A percentile compares a stretch with the other conserved stretches of the same genome.
phyloP scores from a whole-genome alignment of 176 grass and related monocot species.

The Miscanthus lutarioriparius region DNA sequence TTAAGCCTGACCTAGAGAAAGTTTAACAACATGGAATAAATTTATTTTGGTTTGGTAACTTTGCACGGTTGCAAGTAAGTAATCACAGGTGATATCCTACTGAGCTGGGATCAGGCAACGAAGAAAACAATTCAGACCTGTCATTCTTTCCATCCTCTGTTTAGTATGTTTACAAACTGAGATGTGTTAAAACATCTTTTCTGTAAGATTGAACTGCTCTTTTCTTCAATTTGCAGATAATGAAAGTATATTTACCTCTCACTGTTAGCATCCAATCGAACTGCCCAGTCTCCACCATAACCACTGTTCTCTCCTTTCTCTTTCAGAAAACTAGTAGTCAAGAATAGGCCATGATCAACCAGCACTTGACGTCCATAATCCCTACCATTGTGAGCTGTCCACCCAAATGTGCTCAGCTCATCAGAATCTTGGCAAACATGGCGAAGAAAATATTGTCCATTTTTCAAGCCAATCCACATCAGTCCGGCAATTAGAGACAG shows the following conservation, averaged over 20 bases:
- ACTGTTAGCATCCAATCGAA: slow-evolving; percentile 60
- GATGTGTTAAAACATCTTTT: neutral
- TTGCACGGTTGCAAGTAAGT: slow-evolving; percentile 23
- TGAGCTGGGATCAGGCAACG: neutral
- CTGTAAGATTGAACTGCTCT: neutral
- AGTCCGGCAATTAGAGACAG: slow-evolving; percentile 81
- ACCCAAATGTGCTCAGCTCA: slow-evolving; percentile 80
- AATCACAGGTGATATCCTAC: neutral
- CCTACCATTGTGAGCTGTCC: slow-evolving; percentile 87
- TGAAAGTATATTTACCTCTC: slow-evolving; percentile 49
- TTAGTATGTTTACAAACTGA: slow-evolving; percentile 10
- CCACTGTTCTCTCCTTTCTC: slow-evolving; percentile 77
- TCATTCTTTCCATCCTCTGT: neutral
- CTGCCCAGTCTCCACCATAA: slow-evolving; percentile 91
- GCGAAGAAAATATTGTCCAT: slow-evolving; percentile 82
- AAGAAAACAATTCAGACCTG: slow-evolving; percentile 25
- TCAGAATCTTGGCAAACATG: slow-evolving; percentile 98
- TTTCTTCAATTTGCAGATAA: slow-evolving; percentile 15
- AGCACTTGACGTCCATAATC: slow-evolving; percentile 83
- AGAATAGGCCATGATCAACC: slow-evolving; percentile 67
- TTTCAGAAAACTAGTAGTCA: slow-evolving; percentile 92
- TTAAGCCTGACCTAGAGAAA: slow-evolving; percentile 56
- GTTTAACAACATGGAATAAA: slow-evolving; percentile 8
- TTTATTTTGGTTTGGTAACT: slow-evolving; percentile 32
- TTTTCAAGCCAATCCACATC: slow-evolving; percentile 93